These are phyloP conservation scores for Castanopsis chinensis DNA, from an alignment of 306 rosid species.

Conservation along the genomic window DNA sequence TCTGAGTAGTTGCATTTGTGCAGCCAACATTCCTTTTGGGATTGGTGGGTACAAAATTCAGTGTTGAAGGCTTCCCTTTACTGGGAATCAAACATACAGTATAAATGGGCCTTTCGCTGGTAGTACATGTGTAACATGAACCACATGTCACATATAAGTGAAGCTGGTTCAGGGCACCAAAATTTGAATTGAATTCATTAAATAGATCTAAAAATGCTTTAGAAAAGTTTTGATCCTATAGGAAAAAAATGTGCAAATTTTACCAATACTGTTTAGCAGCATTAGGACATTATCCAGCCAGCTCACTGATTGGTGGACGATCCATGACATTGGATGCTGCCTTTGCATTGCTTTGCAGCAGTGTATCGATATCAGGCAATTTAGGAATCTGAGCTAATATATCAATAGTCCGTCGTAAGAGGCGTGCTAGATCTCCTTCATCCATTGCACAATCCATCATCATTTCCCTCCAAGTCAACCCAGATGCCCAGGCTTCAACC, in stretches of 20 bases:
- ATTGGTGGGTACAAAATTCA: background rate
- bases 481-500: constrained; percentile 99
- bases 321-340: constrained; percentile 84
- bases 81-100: background rate
- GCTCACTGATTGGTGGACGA: constrained; percentile 93
- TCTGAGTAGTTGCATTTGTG: background rate
- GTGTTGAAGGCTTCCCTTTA: background rate
- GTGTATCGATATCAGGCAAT: constrained; percentile 74
- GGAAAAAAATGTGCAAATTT: constrained; percentile 16
- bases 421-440: constrained; percentile 95
- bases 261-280: constrained; percentile 18
- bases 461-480: constrained; percentile 89
- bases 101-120: background rate
- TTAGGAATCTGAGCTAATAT: constrained; percentile 89
- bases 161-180: background rate
- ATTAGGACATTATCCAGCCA: constrained; percentile 54
- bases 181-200: background rate
- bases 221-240: background rate
- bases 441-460: constrained; percentile 99
- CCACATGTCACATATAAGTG: background rate
- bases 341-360: constrained; percentile 69
- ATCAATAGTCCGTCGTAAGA: constrained; percentile 81
- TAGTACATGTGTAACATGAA: background rate
- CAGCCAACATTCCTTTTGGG: background rate
- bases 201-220: background rate